Conservation (phyloP, 2,329 filamentous ascomycete species). For the Penicillium sp. region DNA sequence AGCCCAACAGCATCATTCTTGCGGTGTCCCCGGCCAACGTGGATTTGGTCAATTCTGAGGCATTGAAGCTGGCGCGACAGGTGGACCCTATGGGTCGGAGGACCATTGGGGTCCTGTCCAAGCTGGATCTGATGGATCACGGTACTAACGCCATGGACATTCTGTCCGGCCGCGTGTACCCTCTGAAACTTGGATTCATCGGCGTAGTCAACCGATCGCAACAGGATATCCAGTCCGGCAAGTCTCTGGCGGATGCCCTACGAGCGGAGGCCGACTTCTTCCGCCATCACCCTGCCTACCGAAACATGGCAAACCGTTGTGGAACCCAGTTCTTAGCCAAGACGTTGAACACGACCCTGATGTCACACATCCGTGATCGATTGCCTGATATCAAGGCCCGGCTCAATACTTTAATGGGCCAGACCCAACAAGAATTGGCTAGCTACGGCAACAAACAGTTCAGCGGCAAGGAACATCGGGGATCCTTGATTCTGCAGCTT, state of each 20-base stretch:
- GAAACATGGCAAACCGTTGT: conserved; percentile 90
- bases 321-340: conserved; percentile 93
- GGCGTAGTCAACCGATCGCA: conserved; percentile 97
- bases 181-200: conserved; percentile 94
- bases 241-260: conserved; percentile 88
- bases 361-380: conserved; percentile 92
- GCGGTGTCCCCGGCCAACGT: conserved; percentile 97
- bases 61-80: conserved; percentile 92
- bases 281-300: conserved; percentile 92
- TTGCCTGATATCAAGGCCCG: conserved; percentile 97
- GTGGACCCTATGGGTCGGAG: conserved; percentile 91
- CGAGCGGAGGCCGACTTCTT: conserved; percentile 93
- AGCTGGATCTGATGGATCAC: conserved; percentile 97
- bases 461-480: conserved; percentile 92
- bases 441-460: conserved; percentile 98
- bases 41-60: conserved; percentile 97
- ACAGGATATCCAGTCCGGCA: conserved; percentile 94
- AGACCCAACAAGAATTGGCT: conserved; percentile 96
- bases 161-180: conserved; percentile 93
- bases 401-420: conserved; percentile 98
- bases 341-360: conserved; percentile 89
- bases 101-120: conserved; percentile 95
- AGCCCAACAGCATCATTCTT: conserved; percentile 96
- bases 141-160: conserved; percentile 98
- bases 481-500: conserved; percentile 88